Base-by-base conservation (phyloP, 768 basidiomycete genomes). In the Mycena filopes region DNA sequence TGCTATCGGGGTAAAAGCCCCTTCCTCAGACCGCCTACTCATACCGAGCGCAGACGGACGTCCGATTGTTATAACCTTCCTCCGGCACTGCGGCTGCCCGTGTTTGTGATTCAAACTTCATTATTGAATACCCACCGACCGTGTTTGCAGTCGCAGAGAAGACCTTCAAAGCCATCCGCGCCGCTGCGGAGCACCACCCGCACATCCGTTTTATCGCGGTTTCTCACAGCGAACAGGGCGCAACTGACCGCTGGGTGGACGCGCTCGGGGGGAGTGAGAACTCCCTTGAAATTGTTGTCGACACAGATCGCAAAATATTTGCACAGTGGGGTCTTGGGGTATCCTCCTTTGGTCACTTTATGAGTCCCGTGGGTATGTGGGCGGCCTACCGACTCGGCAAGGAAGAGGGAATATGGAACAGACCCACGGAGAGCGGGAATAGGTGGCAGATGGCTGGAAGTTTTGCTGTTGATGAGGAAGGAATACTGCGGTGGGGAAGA, bases 31-130 rank as follows among this genome's bases (percentile, higher is more conserved):
- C 6, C 18, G 11, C 12, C 40, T 65, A 1, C 58, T 0, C 21
- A n/a, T 60, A 4, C 65, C 65, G 11, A 45, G 28, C 28, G 16
- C 25, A 2, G 58, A 66, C 53, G 33, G 48, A n/a, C 46, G 59
- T 29, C 51, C 58, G 10, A 60, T 31, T 2, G 25, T 66, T 28
- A 12, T 66, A 18, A 60, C 58, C 18, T 66, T 66, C 48, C 47
- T 60, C 11, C 58, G 58, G 4, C 58, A 66, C 47, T 66, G 65
- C 16, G 58, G 58, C 29, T 60, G 65, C 59, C 65, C 58, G 38
- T 66, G 65, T 66, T 38, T 25, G 65, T 60, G 41, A 51, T 25
- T 26, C 4, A 10, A n/a, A n/a, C n/a, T 49, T 23, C n/a, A 36
- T 23, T 31, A 28, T 5, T 0, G 38, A 9, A 5, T 23, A 15